Conservation (phyloP, 306 rosid species). For the Abrus pulchellus region DNA sequence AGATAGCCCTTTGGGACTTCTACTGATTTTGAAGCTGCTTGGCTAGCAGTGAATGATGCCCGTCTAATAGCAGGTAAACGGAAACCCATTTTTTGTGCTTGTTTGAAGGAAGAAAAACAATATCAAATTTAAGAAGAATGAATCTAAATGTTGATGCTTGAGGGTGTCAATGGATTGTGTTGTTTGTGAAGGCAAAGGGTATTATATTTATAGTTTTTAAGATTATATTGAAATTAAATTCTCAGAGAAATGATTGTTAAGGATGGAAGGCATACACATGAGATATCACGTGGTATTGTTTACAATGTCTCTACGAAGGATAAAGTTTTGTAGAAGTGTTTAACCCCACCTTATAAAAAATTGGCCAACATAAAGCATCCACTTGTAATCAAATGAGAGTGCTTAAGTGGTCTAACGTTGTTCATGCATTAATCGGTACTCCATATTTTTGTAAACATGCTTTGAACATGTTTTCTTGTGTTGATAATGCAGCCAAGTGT, state of each 20-base stretch:
- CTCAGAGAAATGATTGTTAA: neutral
- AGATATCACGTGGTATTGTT: slow-evolving; percentile 51
- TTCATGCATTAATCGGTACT: slow-evolving; percentile 12
- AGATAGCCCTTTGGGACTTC: neutral
- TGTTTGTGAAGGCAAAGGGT: slow-evolving; percentile 27
- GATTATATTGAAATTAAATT: neutral
- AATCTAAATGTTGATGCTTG: neutral
- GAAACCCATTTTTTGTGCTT: slow-evolving; percentile 46
- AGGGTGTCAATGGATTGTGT: slow-evolving; percentile 28
- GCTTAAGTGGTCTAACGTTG: slow-evolving; percentile 1
- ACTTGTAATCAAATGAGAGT: slow-evolving; percentile 8
- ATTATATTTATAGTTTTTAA: slow-evolving; percentile 44
- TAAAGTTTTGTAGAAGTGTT: neutral
- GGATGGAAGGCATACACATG: neutral
- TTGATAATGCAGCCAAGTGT: neutral
- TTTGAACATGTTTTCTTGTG: slow-evolving; percentile 30
- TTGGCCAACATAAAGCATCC: neutral
- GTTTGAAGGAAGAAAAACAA: neutral
- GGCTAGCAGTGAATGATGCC: neutral
- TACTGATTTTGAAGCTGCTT: neutral
- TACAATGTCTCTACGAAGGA: slow-evolving; percentile 1
- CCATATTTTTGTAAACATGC: slow-evolving; percentile 26
- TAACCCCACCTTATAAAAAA: slow-evolving; percentile 36
- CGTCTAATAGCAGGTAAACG: slow-evolving; percentile 41
- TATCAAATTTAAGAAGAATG: neutral